Evolutionary conservation across 805 yeast genomes (phyloP).

Genomic region (Cyberlindnera misumaiensis): DNA sequence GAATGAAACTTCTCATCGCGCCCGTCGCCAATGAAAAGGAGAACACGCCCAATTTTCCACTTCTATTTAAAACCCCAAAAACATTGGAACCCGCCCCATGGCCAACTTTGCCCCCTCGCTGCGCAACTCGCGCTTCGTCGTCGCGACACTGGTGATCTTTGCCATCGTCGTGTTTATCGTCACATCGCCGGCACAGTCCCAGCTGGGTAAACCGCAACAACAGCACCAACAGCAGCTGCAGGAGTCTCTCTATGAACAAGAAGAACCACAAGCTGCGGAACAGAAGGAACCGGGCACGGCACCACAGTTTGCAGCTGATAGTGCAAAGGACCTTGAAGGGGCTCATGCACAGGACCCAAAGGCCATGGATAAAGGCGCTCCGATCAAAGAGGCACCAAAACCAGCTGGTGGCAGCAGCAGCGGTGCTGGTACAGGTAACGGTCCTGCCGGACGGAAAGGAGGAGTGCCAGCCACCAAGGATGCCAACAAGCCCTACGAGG

Average conservation of each 20-base stretch:
- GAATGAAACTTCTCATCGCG: too few species aligned
- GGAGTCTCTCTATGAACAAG: too few species aligned
- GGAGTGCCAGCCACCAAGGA: constrained; percentile 24
- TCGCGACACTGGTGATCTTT: constrained; percentile 45
- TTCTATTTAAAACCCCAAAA: too few species aligned
- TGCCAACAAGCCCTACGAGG: constrained; percentile 21
- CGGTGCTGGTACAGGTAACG: not conserved
- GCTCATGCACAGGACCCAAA: constrained; percentile 19
- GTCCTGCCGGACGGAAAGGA: constrained; percentile 11
- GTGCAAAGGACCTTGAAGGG: constrained; percentile 3
- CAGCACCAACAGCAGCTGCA: too few species aligned
- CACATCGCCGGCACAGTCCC: constrained; percentile 30
- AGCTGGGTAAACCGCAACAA: constrained; percentile 12
- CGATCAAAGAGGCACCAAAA: constrained; percentile 24
- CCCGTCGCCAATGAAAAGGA: too few species aligned
- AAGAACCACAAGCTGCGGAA: not conserved
- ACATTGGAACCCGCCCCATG: too few species aligned
- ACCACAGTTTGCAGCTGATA: constrained; percentile 22
- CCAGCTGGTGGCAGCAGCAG: constrained; percentile 11
- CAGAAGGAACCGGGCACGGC: constrained; percentile 8
- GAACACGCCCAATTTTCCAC: too few species aligned
- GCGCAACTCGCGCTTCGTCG: constrained; percentile 45
- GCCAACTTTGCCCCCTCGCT: constrained; percentile 13
- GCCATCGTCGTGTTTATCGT: constrained; percentile 44
- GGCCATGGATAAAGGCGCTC: constrained; percentile 21